phyloP scores from a whole-genome alignment of 176 grass and related monocot species.

The Paspalum notatum region DNA sequence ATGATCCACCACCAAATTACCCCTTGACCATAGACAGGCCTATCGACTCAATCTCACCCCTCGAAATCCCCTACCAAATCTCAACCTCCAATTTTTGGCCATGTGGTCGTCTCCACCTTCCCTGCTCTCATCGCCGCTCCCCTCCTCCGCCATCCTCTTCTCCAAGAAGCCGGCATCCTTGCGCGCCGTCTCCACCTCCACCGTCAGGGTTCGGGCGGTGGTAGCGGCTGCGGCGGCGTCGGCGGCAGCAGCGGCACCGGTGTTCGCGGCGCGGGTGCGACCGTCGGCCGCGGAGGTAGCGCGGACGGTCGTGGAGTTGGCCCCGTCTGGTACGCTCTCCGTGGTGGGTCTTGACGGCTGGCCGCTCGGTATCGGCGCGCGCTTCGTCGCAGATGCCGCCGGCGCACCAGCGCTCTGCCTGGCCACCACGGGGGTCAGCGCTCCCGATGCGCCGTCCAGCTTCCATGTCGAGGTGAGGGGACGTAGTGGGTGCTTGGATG shows the following conservation, averaged over 20 bases:
- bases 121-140: conserved; percentile 39
- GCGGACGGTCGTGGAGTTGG: conserved; percentile 80
- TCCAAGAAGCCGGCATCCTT: conserved; percentile 39
- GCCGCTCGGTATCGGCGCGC: conserved; percentile 76
- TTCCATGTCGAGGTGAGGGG: conserved; percentile 82
- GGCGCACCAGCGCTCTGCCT: conserved; percentile 80
- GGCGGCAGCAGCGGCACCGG: conserved; percentile 8
- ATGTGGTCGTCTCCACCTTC: conserved; percentile 41
- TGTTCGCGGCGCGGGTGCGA: conserved; percentile 1
- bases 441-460: conserved; percentile 52
- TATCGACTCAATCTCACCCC: conserved; percentile 19
- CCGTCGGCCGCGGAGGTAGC: conserved; percentile 77
- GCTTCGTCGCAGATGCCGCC: conserved; percentile 71
- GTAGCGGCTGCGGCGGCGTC: conserved; percentile 11
- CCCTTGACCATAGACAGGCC: neutral
- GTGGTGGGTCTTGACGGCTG: conserved; percentile 60
- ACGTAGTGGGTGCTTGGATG: neutral
- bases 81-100: conserved; percentile 25
- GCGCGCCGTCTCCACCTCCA: neutral
- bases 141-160: conserved; percentile 11
- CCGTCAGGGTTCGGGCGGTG: neutral
- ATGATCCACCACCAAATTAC: too few species aligned
- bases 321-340: conserved; percentile 69
- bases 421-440: conserved; percentile 38
- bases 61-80: conserved; percentile 27